Evolutionary conservation across 495 filamentous ascomycete species (phyloP), one percentile per base, ranked within the genome.

Genomic region (Aspergillus sclerotioniger): DNA sequence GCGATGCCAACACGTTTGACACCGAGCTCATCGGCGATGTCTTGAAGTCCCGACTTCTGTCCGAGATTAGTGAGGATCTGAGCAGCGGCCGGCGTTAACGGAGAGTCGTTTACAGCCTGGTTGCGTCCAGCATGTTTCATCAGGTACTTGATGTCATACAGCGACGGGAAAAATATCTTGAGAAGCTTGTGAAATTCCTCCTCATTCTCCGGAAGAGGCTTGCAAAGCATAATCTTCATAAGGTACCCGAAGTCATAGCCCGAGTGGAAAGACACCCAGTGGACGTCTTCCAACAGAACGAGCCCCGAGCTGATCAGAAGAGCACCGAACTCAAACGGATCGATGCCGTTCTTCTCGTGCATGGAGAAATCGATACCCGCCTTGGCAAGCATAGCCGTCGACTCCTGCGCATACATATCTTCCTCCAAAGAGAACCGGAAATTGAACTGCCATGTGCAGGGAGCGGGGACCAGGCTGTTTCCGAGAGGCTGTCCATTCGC

Each of bases 231-330:
- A 33, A 97, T 86, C 74, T 98, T 98, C 67, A 96, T 90, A 49
- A 98, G 76, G 67, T 98, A 97, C 37, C 91, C 94, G 74, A 98
- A 96, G 75, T 98, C 94, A 76, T 98, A 98, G 48, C 94, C 94
- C n/a, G 90, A 92, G 71, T 98, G 94, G 74, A 98, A 98, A 17
- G 91, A 95, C 32, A 98, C 88, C 94, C 94, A 98, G 66, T 88
- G 84, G 15, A 97, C 89, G 51, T 96, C 86, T 35, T 93, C 88
- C 50, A 88, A 78, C 63, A 94, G 85, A n/a, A 94, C 90, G 31
- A 98, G 78, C 8, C 94, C 94, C 13, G 94, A 98, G 56, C 86
- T 91, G 51, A 96, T 92, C 51, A 98, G 79, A 16, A 96, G 80
- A 13, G 93, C 82, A 6, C 91, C 94, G 67, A 98, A 98, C 54